A percentile compares a stretch with the other conserved stretches of the same genome.
Conservation (phyloP, 805 yeast genomes). For the Nakazawaea pomicola region DNA sequence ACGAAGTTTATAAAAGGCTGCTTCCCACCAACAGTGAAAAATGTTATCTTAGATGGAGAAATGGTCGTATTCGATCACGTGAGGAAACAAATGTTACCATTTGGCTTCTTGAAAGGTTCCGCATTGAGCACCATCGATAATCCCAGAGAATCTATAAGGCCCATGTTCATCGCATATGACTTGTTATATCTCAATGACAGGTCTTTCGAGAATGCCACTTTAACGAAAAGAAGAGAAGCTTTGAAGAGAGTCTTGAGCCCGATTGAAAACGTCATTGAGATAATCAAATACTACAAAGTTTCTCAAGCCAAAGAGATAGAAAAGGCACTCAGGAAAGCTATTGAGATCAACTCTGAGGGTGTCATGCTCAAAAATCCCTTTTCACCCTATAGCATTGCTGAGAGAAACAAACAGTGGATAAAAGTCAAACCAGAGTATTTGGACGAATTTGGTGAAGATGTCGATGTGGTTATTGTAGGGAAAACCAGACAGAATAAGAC, state of each 20-base stretch:
- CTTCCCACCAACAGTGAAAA: conserved; percentile 24
- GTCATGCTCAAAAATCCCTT: conserved; percentile 64
- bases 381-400: conserved; percentile 57
- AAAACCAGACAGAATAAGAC: conserved; percentile 68
- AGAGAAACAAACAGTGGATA: conserved; percentile 65
- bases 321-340: conserved; percentile 49
- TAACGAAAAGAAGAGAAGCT: conserved; percentile 51
- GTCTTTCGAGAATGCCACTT: conserved; percentile 49
- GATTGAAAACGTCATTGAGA: conserved; percentile 43
- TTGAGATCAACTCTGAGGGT: conserved; percentile 72
- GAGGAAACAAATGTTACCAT: conserved; percentile 57
- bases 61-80: conserved; percentile 82
- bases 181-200: conserved; percentile 63
- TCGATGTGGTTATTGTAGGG: conserved; percentile 79
- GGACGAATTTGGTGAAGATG: conserved; percentile 78
- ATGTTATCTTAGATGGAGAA: conserved; percentile 77
- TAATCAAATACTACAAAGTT: conserved; percentile 37
- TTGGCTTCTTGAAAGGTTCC: conserved; percentile 72
- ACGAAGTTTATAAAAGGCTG: conserved; percentile 25
- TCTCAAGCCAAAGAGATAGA: conserved; percentile 48
- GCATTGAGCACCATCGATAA: conserved; percentile 39
- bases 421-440: conserved; percentile 90
- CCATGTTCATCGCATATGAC: conserved; percentile 68
- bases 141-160: conserved; percentile 29
- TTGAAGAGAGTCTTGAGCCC: conserved; percentile 42